These are phyloP conservation scores for Exophiala calicioides DNA, from an alignment of 2,329 filamentous ascomycete genomes.

Conservation along the genomic window DNA sequence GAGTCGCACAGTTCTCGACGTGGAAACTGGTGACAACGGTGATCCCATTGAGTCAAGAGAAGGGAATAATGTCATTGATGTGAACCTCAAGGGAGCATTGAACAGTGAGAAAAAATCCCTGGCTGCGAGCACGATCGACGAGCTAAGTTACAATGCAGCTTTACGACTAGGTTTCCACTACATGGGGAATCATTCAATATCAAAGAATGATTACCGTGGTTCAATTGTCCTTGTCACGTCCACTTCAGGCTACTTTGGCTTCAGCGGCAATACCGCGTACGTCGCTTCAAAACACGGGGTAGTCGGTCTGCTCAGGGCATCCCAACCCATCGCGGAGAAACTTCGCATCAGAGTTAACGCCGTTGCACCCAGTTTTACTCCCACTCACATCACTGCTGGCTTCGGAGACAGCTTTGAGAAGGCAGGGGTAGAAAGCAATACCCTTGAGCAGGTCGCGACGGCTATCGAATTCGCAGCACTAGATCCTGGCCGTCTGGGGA, in stretches of 20 bases:
- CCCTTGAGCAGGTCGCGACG: constrained; percentile 44
- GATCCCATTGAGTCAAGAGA: too few relatives aligned
- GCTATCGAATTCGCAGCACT: constrained; percentile 40
- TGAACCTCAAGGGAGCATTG: too few relatives aligned
- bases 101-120: too few relatives aligned
- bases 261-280: constrained; percentile 46
- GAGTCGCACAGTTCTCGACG: too few relatives aligned
- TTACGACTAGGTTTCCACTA: constrained; percentile 36
- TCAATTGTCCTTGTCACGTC: constrained; percentile 46
- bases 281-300: constrained; percentile 48
- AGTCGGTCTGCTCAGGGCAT: constrained; percentile 42
- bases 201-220: constrained; percentile 28
- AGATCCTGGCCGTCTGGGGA: constrained; percentile 35
- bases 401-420: constrained; percentile 43
- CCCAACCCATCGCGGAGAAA: constrained; percentile 38
- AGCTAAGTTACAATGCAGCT: too few relatives aligned
- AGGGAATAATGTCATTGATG: too few relatives aligned
- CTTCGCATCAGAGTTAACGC: constrained; percentile 47
- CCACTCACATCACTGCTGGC: constrained; percentile 47
- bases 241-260: constrained; percentile 48
- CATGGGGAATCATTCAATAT: constrained; percentile 26
- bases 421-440: constrained; percentile 45
- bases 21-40: too few relatives aligned
- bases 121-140: too few relatives aligned
- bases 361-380: constrained; percentile 52